These are phyloP conservation scores for Geranium incanum DNA, from an alignment of 441 rosid species.

Conservation along the genomic window DNA sequence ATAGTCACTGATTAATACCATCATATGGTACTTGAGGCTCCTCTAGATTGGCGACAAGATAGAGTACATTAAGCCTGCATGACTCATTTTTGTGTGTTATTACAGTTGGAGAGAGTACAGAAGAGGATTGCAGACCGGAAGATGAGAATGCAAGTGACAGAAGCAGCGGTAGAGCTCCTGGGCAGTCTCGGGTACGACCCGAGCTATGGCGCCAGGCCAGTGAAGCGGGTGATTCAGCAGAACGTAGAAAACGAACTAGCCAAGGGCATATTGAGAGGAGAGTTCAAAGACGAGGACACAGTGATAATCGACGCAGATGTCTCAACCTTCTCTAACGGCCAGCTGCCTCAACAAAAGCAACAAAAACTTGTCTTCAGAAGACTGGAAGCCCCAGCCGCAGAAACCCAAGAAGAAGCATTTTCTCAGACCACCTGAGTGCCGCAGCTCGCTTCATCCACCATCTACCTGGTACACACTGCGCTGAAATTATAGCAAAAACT, in stretches of 20 bases:
- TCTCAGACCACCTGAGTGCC: conserved; percentile 24
- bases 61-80: too few relatives aligned
- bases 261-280: conserved; percentile 87
- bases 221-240: conserved; percentile 92
- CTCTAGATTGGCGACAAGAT: too few relatives aligned
- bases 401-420: conserved; percentile 26
- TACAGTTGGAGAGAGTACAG: conserved; percentile 87
- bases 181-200: conserved; percentile 92
- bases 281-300: conserved; percentile 71
- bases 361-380: conserved; percentile 49
- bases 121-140: conserved; percentile 81
- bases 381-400: conserved; percentile 32
- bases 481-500: neutral
- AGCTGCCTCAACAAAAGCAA: conserved; percentile 63
- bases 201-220: conserved; percentile 95
- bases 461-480: neutral
- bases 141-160: conserved; percentile 60
- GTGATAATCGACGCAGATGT: conserved; percentile 63
- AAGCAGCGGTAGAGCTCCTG: conserved; percentile 67
- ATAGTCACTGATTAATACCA: too few relatives aligned
- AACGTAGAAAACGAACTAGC: conserved; percentile 90
- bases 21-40: too few relatives aligned
- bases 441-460: too few relatives aligned
- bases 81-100: conserved; percentile 15
- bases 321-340: conserved; percentile 59